Evolutionary conservation across 805 yeast genomes (phyloP).

Genomic region (Blastobotrys americana): DNA sequence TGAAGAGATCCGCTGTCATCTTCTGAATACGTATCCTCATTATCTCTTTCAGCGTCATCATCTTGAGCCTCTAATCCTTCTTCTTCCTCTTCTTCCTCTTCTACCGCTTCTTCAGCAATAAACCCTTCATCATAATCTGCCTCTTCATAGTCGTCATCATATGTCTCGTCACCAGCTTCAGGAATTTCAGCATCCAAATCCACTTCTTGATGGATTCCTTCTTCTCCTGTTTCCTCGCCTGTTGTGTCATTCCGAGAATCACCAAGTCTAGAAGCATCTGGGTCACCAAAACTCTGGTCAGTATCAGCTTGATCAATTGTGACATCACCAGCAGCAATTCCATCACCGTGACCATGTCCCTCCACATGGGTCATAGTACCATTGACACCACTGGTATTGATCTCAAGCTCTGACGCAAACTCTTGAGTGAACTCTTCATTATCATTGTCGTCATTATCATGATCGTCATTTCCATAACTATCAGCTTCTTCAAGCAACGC

Average conservation of each 20-base stretch:
- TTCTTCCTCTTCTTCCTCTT: slow-evolving; percentile 2
- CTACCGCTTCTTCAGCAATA: slow-evolving; percentile 20
- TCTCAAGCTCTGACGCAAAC: neutral
- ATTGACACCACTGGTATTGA: neutral
- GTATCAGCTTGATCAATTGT: slow-evolving; percentile 2
- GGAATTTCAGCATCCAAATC: slow-evolving; percentile 19
- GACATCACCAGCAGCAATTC: neutral
- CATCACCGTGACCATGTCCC: slow-evolving; percentile 2
- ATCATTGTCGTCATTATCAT: slow-evolving; percentile 12
- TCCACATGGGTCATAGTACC: slow-evolving; percentile 3
- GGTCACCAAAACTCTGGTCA: neutral
- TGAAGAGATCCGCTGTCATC: neutral
- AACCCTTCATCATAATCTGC: slow-evolving; percentile 18
- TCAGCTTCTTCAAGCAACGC: slow-evolving; percentile 28
- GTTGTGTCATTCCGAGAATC: neutral
- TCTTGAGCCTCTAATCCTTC: neutral
- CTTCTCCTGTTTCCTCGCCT: neutral
- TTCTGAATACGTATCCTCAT: neutral
- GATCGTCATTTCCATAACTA: slow-evolving; percentile 18
- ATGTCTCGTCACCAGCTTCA: slow-evolving; percentile 17
- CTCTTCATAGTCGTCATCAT: slow-evolving; percentile 19
- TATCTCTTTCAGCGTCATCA: neutral
- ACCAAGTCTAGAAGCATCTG: neutral
- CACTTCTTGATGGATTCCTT: slow-evolving; percentile 8
- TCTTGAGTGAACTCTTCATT: neutral